Percentiles rank a stretch among this genome's conserved stretches.
Conservation (phyloP, 305 asterid genomes). For the Vinca major region DNA sequence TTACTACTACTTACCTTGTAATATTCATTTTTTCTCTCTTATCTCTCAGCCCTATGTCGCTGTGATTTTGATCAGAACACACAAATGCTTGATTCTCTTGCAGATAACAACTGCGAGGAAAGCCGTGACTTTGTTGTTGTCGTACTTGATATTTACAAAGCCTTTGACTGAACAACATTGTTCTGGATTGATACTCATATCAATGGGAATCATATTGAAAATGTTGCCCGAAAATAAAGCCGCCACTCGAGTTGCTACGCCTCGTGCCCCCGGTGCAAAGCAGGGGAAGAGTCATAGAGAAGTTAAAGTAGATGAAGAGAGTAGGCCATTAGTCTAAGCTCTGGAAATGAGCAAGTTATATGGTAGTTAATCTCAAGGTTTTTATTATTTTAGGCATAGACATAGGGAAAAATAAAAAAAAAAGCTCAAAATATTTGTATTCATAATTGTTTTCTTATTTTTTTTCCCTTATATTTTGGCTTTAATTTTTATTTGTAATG, state of each 20-base stretch:
- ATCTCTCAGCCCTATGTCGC: not conserved
- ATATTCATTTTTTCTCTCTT: not conserved
- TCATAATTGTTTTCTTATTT: no score
- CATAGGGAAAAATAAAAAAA: not conserved
- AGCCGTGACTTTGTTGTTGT: slow-evolving; percentile 72
- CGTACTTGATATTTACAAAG: slow-evolving; percentile 52
- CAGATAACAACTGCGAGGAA: slow-evolving; percentile 95
- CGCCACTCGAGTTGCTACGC: slow-evolving; percentile 13
- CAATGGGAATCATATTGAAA: slow-evolving; percentile 39
- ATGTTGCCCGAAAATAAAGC: slow-evolving; percentile 53
- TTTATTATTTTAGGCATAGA: not conserved
- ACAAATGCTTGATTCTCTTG: not conserved
- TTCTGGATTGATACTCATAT: slow-evolving; percentile 49
- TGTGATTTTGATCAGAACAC: not conserved
- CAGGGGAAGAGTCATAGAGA: slow-evolving; percentile 10
- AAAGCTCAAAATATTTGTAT: not conserved
- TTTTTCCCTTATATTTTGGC: not conserved
- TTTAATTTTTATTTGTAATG: not conserved
- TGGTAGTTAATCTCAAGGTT: not conserved
- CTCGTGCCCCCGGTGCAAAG: slow-evolving; percentile 11
- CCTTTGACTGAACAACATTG: slow-evolving; percentile 40
- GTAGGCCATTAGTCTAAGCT: slow-evolving; percentile 27
- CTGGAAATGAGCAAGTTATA: not conserved
- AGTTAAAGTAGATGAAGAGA: slow-evolving; percentile 23
- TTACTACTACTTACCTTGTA: not conserved